These are phyloP conservation scores for Nitzschia putrida DNA, from an alignment of 108 stramenopile species.

Conservation along the genomic window DNA sequence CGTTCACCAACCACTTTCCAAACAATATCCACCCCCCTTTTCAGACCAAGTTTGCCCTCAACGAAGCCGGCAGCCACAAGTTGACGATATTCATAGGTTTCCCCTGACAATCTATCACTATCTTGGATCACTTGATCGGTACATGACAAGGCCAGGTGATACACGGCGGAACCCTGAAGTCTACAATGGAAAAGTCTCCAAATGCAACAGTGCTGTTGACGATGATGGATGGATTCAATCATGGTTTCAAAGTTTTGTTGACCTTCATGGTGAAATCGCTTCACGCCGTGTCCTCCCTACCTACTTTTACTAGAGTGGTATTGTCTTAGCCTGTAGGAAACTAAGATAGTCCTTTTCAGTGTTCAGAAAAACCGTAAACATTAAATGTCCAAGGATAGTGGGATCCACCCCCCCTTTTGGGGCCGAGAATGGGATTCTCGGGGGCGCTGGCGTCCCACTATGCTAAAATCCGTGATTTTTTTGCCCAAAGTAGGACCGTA, in stretches of 20 bases:
- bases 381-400: too few species aligned
- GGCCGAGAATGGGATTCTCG: too few species aligned
- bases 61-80: conserved; percentile 6
- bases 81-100: conserved; percentile 4
- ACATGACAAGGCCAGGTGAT: conserved; percentile 36
- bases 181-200: conserved; percentile 15
- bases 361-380: too few species aligned
- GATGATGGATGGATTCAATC: conserved; percentile 33
- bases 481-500: too few species aligned
- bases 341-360: too few species aligned
- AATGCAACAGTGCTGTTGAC: conserved; percentile 16
- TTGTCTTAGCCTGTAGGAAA: too few species aligned
- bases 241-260: conserved; percentile 38
- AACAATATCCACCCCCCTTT: neutral
- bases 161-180: conserved; percentile 18
- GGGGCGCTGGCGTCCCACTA: too few species aligned
- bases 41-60: conserved; percentile 14
- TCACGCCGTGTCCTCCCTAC: conserved; percentile 12
- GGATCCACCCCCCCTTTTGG: too few species aligned
- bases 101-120: conserved; percentile 44
- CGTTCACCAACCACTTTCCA: conserved; percentile 34
- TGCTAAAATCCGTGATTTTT: too few species aligned
- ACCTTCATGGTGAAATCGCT: conserved; percentile 23
- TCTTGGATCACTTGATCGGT: conserved; percentile 43
- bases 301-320: too few species aligned